Conservation (phyloP, 345 rosid genomes). For the Syzygium grande region DNA sequence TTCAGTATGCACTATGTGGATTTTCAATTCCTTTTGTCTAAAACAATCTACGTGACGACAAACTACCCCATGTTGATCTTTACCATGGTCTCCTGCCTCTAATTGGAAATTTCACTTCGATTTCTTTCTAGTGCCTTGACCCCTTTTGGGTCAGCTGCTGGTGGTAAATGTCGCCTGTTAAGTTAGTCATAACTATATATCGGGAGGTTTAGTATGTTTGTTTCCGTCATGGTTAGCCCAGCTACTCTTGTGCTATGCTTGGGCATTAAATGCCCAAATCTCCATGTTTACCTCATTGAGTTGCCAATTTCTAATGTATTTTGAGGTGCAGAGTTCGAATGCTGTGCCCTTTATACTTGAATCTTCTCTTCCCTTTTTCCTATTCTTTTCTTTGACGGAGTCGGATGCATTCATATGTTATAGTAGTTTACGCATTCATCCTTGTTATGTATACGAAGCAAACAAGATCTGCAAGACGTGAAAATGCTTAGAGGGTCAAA, state of each 20-base stretch:
- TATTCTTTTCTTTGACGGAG: background rate
- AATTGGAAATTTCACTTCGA: background rate
- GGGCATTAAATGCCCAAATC: background rate
- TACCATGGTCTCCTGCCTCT: background rate
- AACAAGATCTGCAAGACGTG: background rate
- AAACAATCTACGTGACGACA: background rate
- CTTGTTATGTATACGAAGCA: background rate
- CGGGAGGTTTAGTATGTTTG: background rate
- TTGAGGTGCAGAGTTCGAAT: background rate
- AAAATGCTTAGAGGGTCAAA: background rate
- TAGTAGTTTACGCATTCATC: background rate
- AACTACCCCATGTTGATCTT: background rate
- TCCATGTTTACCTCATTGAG: background rate
- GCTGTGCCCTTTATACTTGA: background rate
- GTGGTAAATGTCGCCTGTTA: background rate
- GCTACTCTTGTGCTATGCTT: background rate
- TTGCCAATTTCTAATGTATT: background rate
- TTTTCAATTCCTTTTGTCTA: background rate
- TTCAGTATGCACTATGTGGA: background rate
- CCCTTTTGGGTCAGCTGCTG: background rate
- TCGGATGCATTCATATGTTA: background rate
- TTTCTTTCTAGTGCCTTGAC: background rate
- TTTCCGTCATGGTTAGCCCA: background rate
- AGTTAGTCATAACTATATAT: background rate
- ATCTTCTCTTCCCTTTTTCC: background rate